These are phyloP conservation scores for Aspergillus wentii DNA, from an alignment of 495 filamentous ascomycete genomes.

Conservation along the genomic window DNA sequence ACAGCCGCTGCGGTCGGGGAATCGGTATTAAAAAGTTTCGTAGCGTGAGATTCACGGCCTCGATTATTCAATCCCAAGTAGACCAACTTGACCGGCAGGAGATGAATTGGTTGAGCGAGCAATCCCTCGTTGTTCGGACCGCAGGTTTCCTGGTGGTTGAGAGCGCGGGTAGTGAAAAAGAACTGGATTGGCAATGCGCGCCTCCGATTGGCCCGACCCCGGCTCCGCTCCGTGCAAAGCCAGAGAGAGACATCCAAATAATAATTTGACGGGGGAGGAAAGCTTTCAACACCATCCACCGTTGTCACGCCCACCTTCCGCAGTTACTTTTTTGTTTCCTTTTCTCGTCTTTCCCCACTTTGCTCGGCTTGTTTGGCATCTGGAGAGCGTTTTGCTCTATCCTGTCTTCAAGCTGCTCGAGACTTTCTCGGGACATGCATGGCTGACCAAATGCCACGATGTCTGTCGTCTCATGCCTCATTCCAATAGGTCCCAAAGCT, in stretches of 20 bases:
- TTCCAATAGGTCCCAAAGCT: conserved; percentile 48
- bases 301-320: background rate
- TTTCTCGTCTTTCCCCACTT: conserved; percentile 4
- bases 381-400: conserved; percentile 10
- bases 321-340: background rate
- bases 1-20: conserved; percentile 1
- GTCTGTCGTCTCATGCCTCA: conserved; percentile 61
- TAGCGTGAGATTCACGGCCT: no score
- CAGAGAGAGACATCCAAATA: conserved; percentile 19
- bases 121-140: no score
- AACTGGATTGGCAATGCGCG: conserved; percentile 28
- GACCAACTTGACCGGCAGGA: no score
- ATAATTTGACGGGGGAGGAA: conserved; percentile 16
- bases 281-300: no score
- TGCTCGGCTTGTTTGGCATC: no score
- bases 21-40: no score
- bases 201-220: conserved; percentile 36
- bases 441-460: conserved; percentile 51
- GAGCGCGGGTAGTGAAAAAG: conserved; percentile 36
- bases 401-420: conserved; percentile 15
- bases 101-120: no score
- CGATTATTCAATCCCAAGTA: no score
- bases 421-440: conserved; percentile 29
- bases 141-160: conserved; percentile 14
- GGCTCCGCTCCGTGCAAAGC: conserved; percentile 35